Evolutionary conservation across 1,284 basidiomycete species (phyloP), one percentile per base, ranked within the genome.

Genomic region (Trametes pubescens): DNA sequence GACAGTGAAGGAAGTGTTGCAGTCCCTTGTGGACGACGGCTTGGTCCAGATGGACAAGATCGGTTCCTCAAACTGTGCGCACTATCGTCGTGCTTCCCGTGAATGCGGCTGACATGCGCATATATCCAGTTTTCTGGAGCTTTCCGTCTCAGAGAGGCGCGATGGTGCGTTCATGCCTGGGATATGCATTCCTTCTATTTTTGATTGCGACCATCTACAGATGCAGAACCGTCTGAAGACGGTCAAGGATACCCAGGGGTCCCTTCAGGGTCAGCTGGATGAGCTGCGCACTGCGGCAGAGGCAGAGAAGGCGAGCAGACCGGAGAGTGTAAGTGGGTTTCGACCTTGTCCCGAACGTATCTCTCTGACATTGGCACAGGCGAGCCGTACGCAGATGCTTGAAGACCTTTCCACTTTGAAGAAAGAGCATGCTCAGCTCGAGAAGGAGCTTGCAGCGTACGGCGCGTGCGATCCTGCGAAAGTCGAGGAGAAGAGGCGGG

Each of bases 31-130:
- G 22, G 88, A 93, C 69, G 94, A 96, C 72, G 88, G 89, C 3
- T 80, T 95, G 40, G 93, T 96, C 16, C 87, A 90, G 73, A 82
- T 81, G 52, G 95, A 96, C 75, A 96, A 96, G 78, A 95, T 96
- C 60, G 94, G 95, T 26, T 92, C 93, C 7, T 94, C 93, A 3
- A 96, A 96, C 73, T 96, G 94, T 94, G 70, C 70, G 90, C 73
- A 35, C 9, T 24, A 8, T 1, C 16, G 6, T 18, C 9, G 9
- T 24, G 4, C 4, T 8, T 32, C 4, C 18, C 6, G 13, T 21
- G 0, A 22, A 18, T 2, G 2, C 14, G 1, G 46, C 48, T 69
- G 69, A 57, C 65, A 75, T 74, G 74, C 77, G 76, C 72, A 73
- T 72, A 74, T 68, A 72, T 68, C 29, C 70, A 96, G 94, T 95